A percentile compares a stretch with the other conserved stretches of the same genome.
Conservation (phyloP, 129 eudicot genomes). For the Daucus carota region DNA sequence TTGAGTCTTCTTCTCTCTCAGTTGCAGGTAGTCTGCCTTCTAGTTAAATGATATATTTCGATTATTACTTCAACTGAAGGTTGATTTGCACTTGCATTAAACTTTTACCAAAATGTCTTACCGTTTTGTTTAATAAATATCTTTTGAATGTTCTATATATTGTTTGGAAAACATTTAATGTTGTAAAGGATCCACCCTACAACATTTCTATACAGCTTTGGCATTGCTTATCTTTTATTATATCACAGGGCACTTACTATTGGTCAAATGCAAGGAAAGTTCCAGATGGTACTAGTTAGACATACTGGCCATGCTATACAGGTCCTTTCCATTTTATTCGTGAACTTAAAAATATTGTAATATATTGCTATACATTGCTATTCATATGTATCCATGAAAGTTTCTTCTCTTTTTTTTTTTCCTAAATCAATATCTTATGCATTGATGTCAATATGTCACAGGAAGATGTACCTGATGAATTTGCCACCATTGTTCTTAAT, state of each 20-base stretch:
- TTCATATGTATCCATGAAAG: not conserved
- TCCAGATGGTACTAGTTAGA: slow-evolving; percentile 92
- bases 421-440: not conserved
- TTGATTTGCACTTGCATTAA: not conserved
- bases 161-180: not conserved
- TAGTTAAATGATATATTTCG: not conserved
- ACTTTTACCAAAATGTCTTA: not conserved
- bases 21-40: not conserved
- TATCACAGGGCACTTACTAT: slow-evolving; percentile 79
- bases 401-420: not conserved
- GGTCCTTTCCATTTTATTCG: slow-evolving; percentile 29
- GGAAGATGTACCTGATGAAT: slow-evolving; percentile 99
- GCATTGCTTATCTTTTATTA: not conserved
- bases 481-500: slow-evolving; percentile 62
- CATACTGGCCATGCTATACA: slow-evolving; percentile 99
- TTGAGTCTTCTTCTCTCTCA: not conserved
- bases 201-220: not conserved
- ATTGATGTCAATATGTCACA: slow-evolving; percentile 26
- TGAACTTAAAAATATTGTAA: not conserved
- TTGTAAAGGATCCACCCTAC: not conserved
- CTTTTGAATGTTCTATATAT: too few species aligned
- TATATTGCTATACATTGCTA: not conserved
- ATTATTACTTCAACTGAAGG: not conserved
- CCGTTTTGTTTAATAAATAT: too few species aligned
- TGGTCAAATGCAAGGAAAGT: slow-evolving; percentile 99